phyloP scores from a whole-genome alignment of 768 basidiomycete genomes.

The Rhodotorula taiwanensis region DNA sequence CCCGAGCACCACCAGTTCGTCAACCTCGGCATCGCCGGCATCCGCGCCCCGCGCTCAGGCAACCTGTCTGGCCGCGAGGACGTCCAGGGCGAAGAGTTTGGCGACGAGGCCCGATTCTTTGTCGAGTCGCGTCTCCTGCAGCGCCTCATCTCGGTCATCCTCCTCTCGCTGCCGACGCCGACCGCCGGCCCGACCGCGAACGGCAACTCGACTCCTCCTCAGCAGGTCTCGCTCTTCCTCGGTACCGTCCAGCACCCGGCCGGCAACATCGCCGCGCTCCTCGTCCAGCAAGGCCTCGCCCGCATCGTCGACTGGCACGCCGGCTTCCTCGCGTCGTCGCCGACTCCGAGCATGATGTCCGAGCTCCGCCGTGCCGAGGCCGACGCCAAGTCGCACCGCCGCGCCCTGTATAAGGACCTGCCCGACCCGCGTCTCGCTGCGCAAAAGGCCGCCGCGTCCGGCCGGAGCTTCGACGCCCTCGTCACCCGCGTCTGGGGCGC shows the following conservation, averaged over 20 bases:
- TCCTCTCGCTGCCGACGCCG: slow-evolving; percentile 71
- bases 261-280: slow-evolving; percentile 86
- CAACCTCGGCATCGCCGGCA: slow-evolving; percentile 69
- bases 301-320: slow-evolving; percentile 97
- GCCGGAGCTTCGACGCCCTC: slow-evolving; percentile 39
- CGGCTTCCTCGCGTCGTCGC: slow-evolving; percentile 69
- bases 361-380: slow-evolving; percentile 77
- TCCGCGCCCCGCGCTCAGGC: slow-evolving; percentile 64
- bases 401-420: slow-evolving; percentile 61
- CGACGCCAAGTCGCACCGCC: slow-evolving; percentile 65
- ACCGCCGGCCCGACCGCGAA: slow-evolving; percentile 52
- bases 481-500: slow-evolving; percentile 86
- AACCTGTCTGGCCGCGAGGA: slow-evolving; percentile 41
- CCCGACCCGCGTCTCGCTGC: slow-evolving; percentile 46
- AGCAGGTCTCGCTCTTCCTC: slow-evolving; percentile 77
- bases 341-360: slow-evolving; percentile 55
- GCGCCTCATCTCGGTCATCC: slow-evolving; percentile 65
- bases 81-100: slow-evolving; percentile 56
- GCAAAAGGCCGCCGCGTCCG: slow-evolving; percentile 37
- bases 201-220: slow-evolving; percentile 35
- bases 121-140: slow-evolving; percentile 78
- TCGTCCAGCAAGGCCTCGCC: slow-evolving; percentile 76
- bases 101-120: slow-evolving; percentile 90
- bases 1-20: slow-evolving; percentile 82
- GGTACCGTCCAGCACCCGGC: slow-evolving; percentile 84